Base-by-base conservation (phyloP, 23 red algal species). In the Gracilaria vermiculophylla region DNA sequence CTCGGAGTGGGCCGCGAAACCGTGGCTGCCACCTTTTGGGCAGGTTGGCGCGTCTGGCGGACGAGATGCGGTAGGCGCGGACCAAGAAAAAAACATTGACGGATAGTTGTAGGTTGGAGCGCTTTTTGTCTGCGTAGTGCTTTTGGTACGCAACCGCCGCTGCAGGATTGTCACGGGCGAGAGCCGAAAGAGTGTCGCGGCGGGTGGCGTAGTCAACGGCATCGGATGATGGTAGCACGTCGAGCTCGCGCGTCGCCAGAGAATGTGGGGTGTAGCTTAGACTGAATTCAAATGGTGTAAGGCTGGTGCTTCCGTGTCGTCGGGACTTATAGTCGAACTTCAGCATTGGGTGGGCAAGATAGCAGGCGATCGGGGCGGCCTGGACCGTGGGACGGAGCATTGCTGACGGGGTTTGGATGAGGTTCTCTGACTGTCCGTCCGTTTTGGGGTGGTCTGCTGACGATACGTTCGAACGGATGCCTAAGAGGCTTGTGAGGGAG, bases 301-400 rank as follows among this genome's bases (percentile, higher is more conserved):
- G 43, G 5, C 78, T 33, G 33, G 53, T 82, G 9, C 13, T 82
- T 19, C 12, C 27, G 29, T 64, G 51, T 41, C 32, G 34, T 16
- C 7, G 33, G 29, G 78, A 82, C 33, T 64, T 82, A 31, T 64
- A 82, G 5, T 61, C 78, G 58, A 65, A 82, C 43, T 82, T 53
- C 23, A 82, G 37, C 43, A 41, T 9, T 62, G 53, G 34, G 9
- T 40, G 29, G 12, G 36, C 36, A 8, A 17, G 8, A 50, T 82
- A 52, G 6, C 78, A 82, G n/a, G 33, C 43, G 33, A 29, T 62
- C 5, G 78, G 53, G 21, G 5, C 5, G 5, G 62, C 41, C 43
- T 83, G 54, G 40, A 83, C 65, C 21, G 15, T 9, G 35, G 15
- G 12, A 9, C 78, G 25, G 14, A 65, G 19, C 78, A 83, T 83